Base-by-base conservation (phyloP, 805 yeast genomes). In the Candida ficus region DNA sequence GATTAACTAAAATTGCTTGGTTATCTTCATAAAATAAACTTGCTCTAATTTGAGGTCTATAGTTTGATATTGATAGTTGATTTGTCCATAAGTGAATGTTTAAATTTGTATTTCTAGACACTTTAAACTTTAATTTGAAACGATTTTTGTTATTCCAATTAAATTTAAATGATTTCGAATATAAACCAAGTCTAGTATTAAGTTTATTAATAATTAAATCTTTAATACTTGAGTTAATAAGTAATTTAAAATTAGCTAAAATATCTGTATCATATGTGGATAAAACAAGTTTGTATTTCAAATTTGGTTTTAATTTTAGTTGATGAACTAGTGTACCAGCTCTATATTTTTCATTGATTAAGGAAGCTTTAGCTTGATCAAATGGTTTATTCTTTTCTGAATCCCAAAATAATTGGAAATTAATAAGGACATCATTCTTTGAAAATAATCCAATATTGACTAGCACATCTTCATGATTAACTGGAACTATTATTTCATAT, bases 1-100 rank as follows among this genome's bases (percentile, higher is more conserved):
- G 16, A 50, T 42, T 45, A 17, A 73, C 45, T 17, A 66, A 63
- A 8, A 78, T 60, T 14, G 66, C 64, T 32, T 74, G 80, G 2
- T 78, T 72, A 4, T 67, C 58, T 16, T 71, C 63, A 44, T 65
- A 71, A 29, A 64, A 61, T 8, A 74, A 44, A 11, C 75, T 69
- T 0, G 67, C 78, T 35, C 78, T 48, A 4, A 73, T 55, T 17
- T 63, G 64, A 9, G 79, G 78, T 31, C 75, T 58, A 45, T 74
- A 73, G n/a, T 49, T 30, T 1, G 57, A 40, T 11, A 30, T 25
- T 0, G 34, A 18, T 2, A 32, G 16, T 9, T 46, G 35, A 3
- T 35, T 29, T 11, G 47, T 27, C 47, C 50, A 46, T 0, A 58
- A 17, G 29, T 56, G 60, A 2, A 54, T 29, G 12, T 35, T 46